phyloP scores from a whole-genome alignment of 2,329 filamentous ascomycete genomes.

The Ascosphaera acerosa region DNA sequence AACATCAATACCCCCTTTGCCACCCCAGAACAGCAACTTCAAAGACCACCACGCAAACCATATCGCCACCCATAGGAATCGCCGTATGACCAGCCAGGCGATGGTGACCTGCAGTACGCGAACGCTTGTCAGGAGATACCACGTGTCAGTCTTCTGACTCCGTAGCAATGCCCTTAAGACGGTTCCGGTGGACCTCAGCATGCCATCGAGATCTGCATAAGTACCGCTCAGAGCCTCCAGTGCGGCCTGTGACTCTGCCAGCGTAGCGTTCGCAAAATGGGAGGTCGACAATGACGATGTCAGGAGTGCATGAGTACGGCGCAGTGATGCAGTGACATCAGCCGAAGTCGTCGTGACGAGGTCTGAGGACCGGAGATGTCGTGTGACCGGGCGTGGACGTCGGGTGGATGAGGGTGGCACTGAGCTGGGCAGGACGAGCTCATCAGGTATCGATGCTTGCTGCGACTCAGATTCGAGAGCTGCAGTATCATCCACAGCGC shows the following conservation, averaged over 20 bases:
- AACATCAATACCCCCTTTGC: neutral
- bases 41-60: neutral
- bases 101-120: conserved; percentile 58
- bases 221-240: conserved; percentile 57
- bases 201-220: conserved; percentile 53
- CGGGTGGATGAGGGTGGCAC: no score
- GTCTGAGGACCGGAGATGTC: neutral
- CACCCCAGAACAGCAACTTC: neutral
- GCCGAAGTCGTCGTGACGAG: conserved; percentile 26
- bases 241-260: conserved; percentile 61
- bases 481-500: no score
- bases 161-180: conserved; percentile 55
- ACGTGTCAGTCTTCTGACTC: conserved; percentile 89
- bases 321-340: conserved; percentile 63
- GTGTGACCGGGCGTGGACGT: no score
- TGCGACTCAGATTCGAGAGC: no score
- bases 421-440: no score
- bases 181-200: conserved; percentile 48
- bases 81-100: conserved; percentile 62
- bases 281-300: conserved; percentile 62
- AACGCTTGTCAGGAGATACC: conserved; percentile 83
- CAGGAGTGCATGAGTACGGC: conserved; percentile 69
- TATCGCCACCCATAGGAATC: conserved; percentile 12
- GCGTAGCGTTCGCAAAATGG: conserved; percentile 69
- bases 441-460: no score